A percentile compares a stretch with the other conserved stretches of the same genome.
Conservation (phyloP, 148 eudicot species). For the Polygonum aviculare region DNA sequence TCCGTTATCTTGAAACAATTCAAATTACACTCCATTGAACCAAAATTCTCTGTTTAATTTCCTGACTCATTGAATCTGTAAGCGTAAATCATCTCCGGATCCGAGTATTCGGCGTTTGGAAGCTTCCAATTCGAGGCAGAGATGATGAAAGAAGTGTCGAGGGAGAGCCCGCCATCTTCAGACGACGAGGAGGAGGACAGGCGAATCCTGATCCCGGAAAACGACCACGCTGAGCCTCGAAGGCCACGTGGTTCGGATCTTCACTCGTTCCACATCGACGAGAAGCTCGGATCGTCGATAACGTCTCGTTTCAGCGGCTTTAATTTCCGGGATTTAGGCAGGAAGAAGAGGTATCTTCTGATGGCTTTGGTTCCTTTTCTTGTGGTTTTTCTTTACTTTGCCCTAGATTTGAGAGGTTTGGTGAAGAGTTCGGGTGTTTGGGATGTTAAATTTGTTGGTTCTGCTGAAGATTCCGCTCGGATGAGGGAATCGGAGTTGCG, state of each 20-base stretch:
- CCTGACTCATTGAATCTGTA: background rate
- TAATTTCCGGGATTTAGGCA: constrained; percentile 5
- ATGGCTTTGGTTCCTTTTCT: constrained; percentile 35
- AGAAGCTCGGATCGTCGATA: constrained; percentile 9
- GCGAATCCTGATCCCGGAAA: constrained; percentile 28
- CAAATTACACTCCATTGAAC: background rate
- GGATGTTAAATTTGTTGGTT: constrained; percentile 7
- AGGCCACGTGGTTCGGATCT: constrained; percentile 1
- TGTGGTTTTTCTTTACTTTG: constrained; percentile 35
- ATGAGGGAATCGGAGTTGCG: constrained; percentile 56
- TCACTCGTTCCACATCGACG: constrained; percentile 25
- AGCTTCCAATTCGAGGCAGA: background rate
- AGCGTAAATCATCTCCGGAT: background rate
- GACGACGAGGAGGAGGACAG: constrained; percentile 50
- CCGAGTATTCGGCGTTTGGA: background rate
- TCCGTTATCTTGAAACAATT: background rate
- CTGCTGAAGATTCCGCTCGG: constrained; percentile 13
- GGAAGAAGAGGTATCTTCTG: constrained; percentile 38
- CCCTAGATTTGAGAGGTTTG: constrained; percentile 28
- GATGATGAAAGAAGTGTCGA: constrained; percentile 16
- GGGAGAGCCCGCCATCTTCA: constrained; percentile 25
- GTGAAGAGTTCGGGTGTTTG: constrained; percentile 20
- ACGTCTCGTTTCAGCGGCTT: constrained; percentile 11
- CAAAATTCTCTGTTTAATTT: background rate
- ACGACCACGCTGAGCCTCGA: constrained; percentile 18